phyloP scores from a whole-genome alignment of 495 filamentous ascomycete genomes.

The Hypoxylon lienhwacheense region DNA sequence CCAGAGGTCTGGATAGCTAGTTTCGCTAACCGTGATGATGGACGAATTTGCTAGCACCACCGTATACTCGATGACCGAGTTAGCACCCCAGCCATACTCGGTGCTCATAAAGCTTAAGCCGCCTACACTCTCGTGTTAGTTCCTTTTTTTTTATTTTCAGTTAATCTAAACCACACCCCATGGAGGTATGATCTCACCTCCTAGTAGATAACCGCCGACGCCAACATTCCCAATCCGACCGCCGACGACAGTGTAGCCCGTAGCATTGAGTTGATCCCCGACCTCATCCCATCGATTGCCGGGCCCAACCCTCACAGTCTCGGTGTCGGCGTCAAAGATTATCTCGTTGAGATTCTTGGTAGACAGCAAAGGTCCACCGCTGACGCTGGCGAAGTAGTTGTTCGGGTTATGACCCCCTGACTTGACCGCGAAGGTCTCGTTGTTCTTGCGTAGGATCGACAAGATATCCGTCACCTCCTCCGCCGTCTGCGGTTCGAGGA shows the following conservation, averaged over 20 bases:
- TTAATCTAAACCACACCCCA: no score
- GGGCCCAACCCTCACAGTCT: conserved; percentile 50
- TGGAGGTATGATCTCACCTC: no score
- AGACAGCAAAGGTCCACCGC: conserved; percentile 58
- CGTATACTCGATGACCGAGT: conserved; percentile 57
- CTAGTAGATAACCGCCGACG: conserved; percentile 49
- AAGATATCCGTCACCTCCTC: conserved; percentile 44
- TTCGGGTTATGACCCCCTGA: conserved; percentile 56
- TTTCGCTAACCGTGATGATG: conserved; percentile 51
- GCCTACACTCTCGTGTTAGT: conserved; percentile 32
- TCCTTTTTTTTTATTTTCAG: no score
- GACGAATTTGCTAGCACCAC: conserved; percentile 59
- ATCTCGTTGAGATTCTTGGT: conserved; percentile 50
- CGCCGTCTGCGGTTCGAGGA: conserved; percentile 47
- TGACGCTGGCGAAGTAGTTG: conserved; percentile 56
- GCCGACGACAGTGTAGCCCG: conserved; percentile 52
- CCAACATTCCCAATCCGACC: conserved; percentile 53
- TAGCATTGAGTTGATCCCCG: conserved; percentile 49
- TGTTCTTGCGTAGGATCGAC: conserved; percentile 38
- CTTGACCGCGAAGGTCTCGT: conserved; percentile 54
- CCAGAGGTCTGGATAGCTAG: conserved; percentile 46
- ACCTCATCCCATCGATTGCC: conserved; percentile 58
- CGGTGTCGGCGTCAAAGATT: conserved; percentile 46
- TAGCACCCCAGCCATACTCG: conserved; percentile 60
- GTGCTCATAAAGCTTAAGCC: conserved; percentile 56